A percentile compares a stretch with the other conserved stretches of the same genome.
These are phyloP conservation scores for Phyllosticta citribraziliensis DNA, from an alignment of 2,329 filamentous ascomycete genomes.

Conservation along the genomic window DNA sequence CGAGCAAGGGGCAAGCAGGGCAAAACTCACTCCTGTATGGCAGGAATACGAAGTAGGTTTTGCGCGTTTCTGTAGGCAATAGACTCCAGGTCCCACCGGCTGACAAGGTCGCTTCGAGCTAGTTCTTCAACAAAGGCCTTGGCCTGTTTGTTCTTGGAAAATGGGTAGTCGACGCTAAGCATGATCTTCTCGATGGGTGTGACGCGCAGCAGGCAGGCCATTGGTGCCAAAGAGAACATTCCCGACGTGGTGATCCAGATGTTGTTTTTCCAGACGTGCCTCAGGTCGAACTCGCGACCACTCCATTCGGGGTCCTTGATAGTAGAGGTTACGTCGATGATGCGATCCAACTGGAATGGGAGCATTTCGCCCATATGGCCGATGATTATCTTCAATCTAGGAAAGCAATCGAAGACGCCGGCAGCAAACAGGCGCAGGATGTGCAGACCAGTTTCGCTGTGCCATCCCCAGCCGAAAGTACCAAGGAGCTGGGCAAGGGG, in stretches of 20 bases:
- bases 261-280: constrained; percentile 32
- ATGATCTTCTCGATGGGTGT: constrained; percentile 33
- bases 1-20: background rate
- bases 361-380: constrained; percentile 38
- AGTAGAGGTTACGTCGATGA: constrained; percentile 35
- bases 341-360: constrained; percentile 32
- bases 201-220: constrained; percentile 36
- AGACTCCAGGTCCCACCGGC: constrained; percentile 37
- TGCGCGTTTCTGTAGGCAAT: constrained; percentile 45
- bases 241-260: constrained; percentile 35
- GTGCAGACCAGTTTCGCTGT: constrained; percentile 38
- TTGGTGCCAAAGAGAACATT: constrained; percentile 35
- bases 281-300: constrained; percentile 18
- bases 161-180: constrained; percentile 30
- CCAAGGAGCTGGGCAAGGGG: constrained; percentile 23
- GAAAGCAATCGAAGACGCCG: constrained; percentile 35
- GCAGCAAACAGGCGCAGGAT: constrained; percentile 34
- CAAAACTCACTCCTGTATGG: constrained; percentile 4
- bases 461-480: constrained; percentile 43
- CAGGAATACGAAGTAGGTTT: constrained; percentile 12
- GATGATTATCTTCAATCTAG: constrained; percentile 33
- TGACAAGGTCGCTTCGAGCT: constrained; percentile 40
- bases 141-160: constrained; percentile 40
- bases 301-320: constrained; percentile 25
- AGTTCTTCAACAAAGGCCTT: constrained; percentile 40